Conservation (phyloP, 2,329 filamentous ascomycete genomes). For the Trichoderma simmonsii region DNA sequence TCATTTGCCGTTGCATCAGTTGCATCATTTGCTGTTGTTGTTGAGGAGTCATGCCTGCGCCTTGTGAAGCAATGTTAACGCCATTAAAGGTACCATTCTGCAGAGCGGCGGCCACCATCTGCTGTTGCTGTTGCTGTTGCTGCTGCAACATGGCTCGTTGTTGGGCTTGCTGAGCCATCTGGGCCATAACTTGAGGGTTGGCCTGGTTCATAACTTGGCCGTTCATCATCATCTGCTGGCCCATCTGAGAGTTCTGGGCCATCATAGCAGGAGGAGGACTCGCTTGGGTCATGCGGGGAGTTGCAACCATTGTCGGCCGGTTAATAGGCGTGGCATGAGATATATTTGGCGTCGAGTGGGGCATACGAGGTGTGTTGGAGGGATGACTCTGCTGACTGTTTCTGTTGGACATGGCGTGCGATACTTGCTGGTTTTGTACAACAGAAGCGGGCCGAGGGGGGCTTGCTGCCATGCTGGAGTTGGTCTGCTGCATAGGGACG, state of each 20-base stretch:
- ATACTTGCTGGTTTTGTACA: slow-evolving; percentile 57
- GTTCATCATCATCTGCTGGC: slow-evolving; percentile 52
- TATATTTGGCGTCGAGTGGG: slow-evolving; percentile 59
- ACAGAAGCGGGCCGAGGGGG: slow-evolving; percentile 65
- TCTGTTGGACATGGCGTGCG: slow-evolving; percentile 60
- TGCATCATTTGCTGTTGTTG: slow-evolving; percentile 36
- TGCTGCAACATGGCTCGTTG: slow-evolving; percentile 45
- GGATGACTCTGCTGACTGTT: slow-evolving; percentile 66
- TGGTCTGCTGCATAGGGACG: slow-evolving; percentile 62
- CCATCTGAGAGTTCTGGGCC: slow-evolving; percentile 55
- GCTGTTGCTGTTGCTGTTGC: slow-evolving; percentile 39
- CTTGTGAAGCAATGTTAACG: slow-evolving; percentile 30
- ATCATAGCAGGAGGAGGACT: slow-evolving; percentile 61
- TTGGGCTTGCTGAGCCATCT: slow-evolving; percentile 41
- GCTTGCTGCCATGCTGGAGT: slow-evolving; percentile 66
- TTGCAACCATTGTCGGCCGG: slow-evolving; percentile 50
- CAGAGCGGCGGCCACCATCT: slow-evolving; percentile 43
- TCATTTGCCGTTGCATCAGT: slow-evolving; percentile 37
- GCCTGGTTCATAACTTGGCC: slow-evolving; percentile 42
- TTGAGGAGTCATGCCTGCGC: slow-evolving; percentile 36
- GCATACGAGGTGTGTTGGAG: slow-evolving; percentile 61
- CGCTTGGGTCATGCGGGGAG: slow-evolving; percentile 60
- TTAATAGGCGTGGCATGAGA: slow-evolving; percentile 57
- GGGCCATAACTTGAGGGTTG: slow-evolving; percentile 41
- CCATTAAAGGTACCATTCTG: slow-evolving; percentile 38